These are phyloP conservation scores for Gossypium schwendimanii DNA, from an alignment of 441 rosid species.

Conservation along the genomic window DNA sequence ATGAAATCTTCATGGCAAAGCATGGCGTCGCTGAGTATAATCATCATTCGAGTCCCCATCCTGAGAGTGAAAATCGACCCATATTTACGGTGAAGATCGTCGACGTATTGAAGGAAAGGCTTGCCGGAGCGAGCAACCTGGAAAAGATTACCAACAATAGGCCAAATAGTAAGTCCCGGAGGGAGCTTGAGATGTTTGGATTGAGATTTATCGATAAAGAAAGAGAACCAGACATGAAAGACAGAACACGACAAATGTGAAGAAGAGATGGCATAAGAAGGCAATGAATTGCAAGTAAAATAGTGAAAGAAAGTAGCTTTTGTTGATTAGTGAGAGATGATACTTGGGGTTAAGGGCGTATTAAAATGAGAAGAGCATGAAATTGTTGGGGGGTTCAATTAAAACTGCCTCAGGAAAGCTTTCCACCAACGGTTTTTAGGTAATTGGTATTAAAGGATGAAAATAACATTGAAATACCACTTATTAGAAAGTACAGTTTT, in stretches of 20 bases:
- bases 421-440: too few species aligned
- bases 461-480: too few species aligned
- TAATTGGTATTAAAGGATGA: too few species aligned
- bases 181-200: conserved; percentile 55
- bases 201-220: conserved; percentile 23
- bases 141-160: conserved; percentile 77
- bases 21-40: conserved; percentile 49
- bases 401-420: not conserved
- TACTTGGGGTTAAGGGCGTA: not conserved
- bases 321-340: not conserved
- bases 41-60: conserved; percentile 74
- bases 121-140: conserved; percentile 65
- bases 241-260: not conserved
- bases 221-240: conserved; percentile 32
- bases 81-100: conserved; percentile 38
- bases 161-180: conserved; percentile 86
- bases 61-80: conserved; percentile 63
- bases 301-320: conserved; percentile 25
- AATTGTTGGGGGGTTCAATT: conserved; percentile 25
- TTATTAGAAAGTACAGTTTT: too few species aligned
- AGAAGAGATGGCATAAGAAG: too few species aligned
- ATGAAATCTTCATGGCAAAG: conserved; percentile 71
- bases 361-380: conserved; percentile 26
- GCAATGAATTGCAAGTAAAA: conserved; percentile 13
- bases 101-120: conserved; percentile 50